Evolutionary conservation across 768 basidiomycete genomes (phyloP), one percentile per base, ranked within the genome.

Genomic region (Trametes villosa): DNA sequence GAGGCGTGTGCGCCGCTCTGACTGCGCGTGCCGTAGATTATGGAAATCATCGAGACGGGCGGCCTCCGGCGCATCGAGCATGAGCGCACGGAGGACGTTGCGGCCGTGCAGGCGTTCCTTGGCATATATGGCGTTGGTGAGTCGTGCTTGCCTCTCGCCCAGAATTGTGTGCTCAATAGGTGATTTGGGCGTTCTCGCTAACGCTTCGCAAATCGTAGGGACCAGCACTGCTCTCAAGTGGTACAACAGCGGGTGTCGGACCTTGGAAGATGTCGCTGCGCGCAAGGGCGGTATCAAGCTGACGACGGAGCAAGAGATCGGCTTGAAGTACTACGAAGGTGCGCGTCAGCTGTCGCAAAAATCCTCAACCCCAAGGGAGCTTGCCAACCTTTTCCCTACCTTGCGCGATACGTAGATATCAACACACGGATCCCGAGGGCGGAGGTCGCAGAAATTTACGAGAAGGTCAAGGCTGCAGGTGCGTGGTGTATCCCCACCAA

Each of bases 71-170:
- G 92, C 17, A 86, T 94, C 56, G 75, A 74, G 33, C 86, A 86
- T 57, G 90, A 91, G 70, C 79, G 75, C 24, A 88, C 87, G 1
- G 85, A 83, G 34, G 89, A 90, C 51, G 79, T 90, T 1, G 70
- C 76, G 38, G 81, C 80, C 0, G 79, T 81, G 3, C 75, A 78
- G 24, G 46, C 86, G 11, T 95, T 96, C 68, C 82, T 83, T 54
- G 89, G 91, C 9, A 88, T 97, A 42, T 96, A 96, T 67, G 93
- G 91, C 31, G 92, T 95, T 59, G 94, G 93, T 86, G 61, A 60
- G 87, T 74, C n/a, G n/a, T n/a, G n/a, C n/a, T n/a, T n/a, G n/a
- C n/a, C n/a, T n/a, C n/a, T n/a, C 7, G 30, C 15, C 7, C 26
- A 9, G 5, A 4, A 8, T 3, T 15, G 46, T 17, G 4, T 18